Evolutionary conservation across 345 rosid species (phyloP), one percentile per base, ranked within the genome.

Genomic region (Erodium maritimum): DNA sequence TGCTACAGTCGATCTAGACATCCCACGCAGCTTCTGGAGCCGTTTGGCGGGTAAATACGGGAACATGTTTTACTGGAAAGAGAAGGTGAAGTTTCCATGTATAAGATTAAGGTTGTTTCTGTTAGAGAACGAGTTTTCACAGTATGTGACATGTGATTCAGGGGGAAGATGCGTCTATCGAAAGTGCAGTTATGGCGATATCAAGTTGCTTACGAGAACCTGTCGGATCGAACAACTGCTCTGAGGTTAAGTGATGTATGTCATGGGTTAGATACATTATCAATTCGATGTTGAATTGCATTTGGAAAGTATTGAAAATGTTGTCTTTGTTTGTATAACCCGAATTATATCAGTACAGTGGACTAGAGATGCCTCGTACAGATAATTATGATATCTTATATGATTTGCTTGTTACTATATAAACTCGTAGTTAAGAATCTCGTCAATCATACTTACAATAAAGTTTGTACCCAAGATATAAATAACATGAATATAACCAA

Each of bases 151-250:
- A 61, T 57, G 55, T 56, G 58, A 65, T 71, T 55, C 78, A 91
- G 96, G 93, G 98, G 23, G 96, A 91, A 73, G 95, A 91, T 75
- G 84, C 80, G 21, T 86, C 98, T 21, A 75, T 82, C 60, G 98
- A 91, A 77, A 87, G 93, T 71, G 96, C 95, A 51, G 88, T 84
- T 21, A 77, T 80, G 93, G 95, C 95, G 0, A 88, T 91, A 71
- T 82, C 95, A 46, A 81, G 68, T 72, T 88, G 95, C 73, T 73
- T 91, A 75, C 74, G 79, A 67, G 96, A 86, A 65, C 96, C 96
- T 8, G 86, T 76, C 23, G 85, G 88, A n/a, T n/a, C 88, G 48
- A 80, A 74, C 61, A 87, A 80, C 62, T 91, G 95, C 67, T 75
- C 91, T 0, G 94, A 85, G 70, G 76, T 87, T 9, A 75, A 80